Evolutionary conservation across 176 grass and related monocot genomes (phyloP).

Genomic region (Musa beccarii): DNA sequence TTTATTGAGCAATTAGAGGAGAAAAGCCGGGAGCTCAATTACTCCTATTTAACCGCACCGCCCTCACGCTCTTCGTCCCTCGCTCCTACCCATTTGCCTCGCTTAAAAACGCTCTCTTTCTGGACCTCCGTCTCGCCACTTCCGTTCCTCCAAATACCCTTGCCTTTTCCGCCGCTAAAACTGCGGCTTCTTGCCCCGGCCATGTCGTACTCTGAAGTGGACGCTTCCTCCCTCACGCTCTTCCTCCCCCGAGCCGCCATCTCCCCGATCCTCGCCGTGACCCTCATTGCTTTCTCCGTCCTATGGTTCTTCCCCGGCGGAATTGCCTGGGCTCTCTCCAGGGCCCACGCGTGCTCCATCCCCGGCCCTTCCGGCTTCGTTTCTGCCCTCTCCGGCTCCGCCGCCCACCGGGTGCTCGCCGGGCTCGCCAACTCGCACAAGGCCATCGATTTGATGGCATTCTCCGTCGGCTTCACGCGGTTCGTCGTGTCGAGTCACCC

Average conservation of each 20-base stretch:
- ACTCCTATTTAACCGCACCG: not conserved
- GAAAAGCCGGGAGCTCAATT: no score
- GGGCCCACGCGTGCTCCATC: not conserved
- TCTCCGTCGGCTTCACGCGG: slow-evolving; percentile 68
- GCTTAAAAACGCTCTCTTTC: not conserved
- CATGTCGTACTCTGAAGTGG: not conserved
- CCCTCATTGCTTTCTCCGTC: slow-evolving; percentile 1
- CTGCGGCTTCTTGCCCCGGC: no score
- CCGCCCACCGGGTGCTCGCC: not conserved
- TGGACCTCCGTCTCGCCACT: not conserved
- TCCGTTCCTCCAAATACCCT: not conserved
- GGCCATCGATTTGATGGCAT: slow-evolving; percentile 37
- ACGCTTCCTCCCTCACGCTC: not conserved
- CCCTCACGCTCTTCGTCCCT: not conserved
- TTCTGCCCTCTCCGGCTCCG: not conserved
- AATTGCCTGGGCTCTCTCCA: not conserved
- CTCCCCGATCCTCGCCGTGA: not conserved
- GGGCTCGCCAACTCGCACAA: not conserved
- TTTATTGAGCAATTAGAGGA: no score
- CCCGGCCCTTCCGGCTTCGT: not conserved
- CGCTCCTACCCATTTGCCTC: not conserved
- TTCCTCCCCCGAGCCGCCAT: not conserved
- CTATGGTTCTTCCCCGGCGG: slow-evolving; percentile 8
- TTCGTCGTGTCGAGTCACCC: slow-evolving; percentile 59
- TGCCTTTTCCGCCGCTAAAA: not conserved